Percentiles rank a stretch among this genome's conserved stretches.
Conservation (phyloP, 2,329 filamentous ascomycete species). For the Paraphoma sp. region DNA sequence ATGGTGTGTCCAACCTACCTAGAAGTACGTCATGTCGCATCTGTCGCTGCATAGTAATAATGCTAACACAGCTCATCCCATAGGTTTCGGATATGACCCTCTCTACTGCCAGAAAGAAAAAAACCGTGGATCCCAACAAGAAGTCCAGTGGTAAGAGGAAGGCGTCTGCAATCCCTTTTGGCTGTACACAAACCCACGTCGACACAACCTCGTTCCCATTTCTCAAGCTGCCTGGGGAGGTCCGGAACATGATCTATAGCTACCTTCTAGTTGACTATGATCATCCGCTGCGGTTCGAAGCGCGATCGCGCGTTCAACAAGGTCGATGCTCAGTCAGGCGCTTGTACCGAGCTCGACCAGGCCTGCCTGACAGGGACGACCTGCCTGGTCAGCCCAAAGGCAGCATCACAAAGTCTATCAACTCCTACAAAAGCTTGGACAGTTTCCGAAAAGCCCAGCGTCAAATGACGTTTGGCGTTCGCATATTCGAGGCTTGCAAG, state of each 20-base stretch:
- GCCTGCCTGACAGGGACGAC: constrained; percentile 4
- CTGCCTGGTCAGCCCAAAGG: background rate
- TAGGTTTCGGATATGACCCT: no score
- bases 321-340: background rate
- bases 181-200: background rate
- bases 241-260: constrained; percentile 13
- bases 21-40: no score
- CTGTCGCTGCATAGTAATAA: no score
- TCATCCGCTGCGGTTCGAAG: constrained; percentile 2
- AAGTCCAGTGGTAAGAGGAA: background rate
- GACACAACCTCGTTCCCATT: constrained; percentile 5
- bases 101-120: no score
- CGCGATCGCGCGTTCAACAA: background rate
- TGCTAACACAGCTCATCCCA: no score
- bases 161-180: background rate
- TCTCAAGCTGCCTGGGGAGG: constrained; percentile 13
- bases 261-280: constrained; percentile 6
- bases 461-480: background rate
- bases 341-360: background rate
- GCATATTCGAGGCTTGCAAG: background rate
- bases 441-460: background rate
- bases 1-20: no score
- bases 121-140: background rate
- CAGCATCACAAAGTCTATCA: background rate
- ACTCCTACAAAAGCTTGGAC: background rate